Evolutionary conservation across 1,284 basidiomycete species (phyloP), one percentile per base, ranked within the genome.

Genomic region (Boletus calvinii): DNA sequence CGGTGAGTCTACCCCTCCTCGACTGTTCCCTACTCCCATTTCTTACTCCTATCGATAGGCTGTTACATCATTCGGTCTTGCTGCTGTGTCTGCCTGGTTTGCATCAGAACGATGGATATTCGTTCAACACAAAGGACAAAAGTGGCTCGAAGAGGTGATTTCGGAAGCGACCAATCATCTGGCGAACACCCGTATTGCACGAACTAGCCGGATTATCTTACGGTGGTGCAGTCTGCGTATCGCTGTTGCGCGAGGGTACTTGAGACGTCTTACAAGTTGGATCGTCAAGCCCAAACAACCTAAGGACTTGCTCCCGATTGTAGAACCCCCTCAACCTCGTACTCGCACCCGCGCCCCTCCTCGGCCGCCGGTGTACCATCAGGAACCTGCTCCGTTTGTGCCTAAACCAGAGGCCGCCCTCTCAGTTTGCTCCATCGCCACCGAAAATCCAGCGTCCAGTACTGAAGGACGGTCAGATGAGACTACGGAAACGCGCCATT

Each of bases 1-100:
- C 86, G 11, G 77, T 77, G 11, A 81, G 67, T 63, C 46, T 22
- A 30, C 41, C 36, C 34, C 26, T 26, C n/a, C 45, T 35, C 31
- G 31, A 41, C 18, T 20, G 4, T 29, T 47, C 13, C 34, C 26
- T 17, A 22, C 31, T 41, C 13, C 18, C 34, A 17, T 32, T 38
- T 17, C 62, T 65, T 42, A 66, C 31, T 47, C 15, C 5, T 29
- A 7, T 46, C 47, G 50, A 34, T 43, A 65, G 64, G 67, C 61
- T 52, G 64, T 85, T 61, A 89, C 86, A 22, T 85, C 84, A 18
- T 85, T 89, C 59, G 87, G 87, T 45, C 78, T 90, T 15, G 72
- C 77, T 17, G 86, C 85, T 8, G 87, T 90, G 6, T 88, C 86
- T 1, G 72, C 80, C 2, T 90, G 87, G 87, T 88, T 90, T 64